Evolutionary conservation across 2,329 filamentous ascomycete genomes (phyloP).

Genomic region (Aspergillus japonicus): DNA sequence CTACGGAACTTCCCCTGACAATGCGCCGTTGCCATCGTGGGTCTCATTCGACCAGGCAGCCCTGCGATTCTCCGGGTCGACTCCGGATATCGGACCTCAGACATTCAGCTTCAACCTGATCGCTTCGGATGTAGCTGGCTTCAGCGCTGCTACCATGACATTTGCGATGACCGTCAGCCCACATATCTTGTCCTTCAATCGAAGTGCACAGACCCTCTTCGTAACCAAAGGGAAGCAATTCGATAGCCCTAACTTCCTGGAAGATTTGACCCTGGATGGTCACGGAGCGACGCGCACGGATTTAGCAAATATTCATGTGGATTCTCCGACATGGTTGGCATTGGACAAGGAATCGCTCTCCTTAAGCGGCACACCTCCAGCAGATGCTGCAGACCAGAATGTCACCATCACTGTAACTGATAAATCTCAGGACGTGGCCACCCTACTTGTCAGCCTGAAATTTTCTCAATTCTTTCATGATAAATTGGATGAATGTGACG

Average conservation of each 20-base stretch:
- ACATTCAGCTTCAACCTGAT: constrained; percentile 70
- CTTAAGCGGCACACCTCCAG: constrained; percentile 64
- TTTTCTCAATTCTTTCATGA: constrained; percentile 46
- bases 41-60: constrained; percentile 66
- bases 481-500: constrained; percentile 47
- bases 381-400: constrained; percentile 58
- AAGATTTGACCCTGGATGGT: constrained; percentile 60
- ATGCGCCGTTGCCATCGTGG: constrained; percentile 85
- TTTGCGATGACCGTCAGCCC: constrained; percentile 73
- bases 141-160: constrained; percentile 62
- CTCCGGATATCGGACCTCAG: constrained; percentile 69
- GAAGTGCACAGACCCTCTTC: constrained; percentile 57
- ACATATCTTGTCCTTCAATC: constrained; percentile 66
- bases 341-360: constrained; percentile 63
- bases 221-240: constrained; percentile 55
- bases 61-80: constrained; percentile 69
- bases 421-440: constrained; percentile 58
- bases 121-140: constrained; percentile 77
- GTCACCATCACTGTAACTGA: constrained; percentile 63
- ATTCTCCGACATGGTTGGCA: constrained; percentile 67
- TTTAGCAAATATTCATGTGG: constrained; percentile 53
- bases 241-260: constrained; percentile 52
- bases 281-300: constrained; percentile 50
- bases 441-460: constrained; percentile 53
- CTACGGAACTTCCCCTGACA: constrained; percentile 73